Base-by-base conservation (phyloP, 202 grass and related monocot genomes). In the Panicum hallii region DNA sequence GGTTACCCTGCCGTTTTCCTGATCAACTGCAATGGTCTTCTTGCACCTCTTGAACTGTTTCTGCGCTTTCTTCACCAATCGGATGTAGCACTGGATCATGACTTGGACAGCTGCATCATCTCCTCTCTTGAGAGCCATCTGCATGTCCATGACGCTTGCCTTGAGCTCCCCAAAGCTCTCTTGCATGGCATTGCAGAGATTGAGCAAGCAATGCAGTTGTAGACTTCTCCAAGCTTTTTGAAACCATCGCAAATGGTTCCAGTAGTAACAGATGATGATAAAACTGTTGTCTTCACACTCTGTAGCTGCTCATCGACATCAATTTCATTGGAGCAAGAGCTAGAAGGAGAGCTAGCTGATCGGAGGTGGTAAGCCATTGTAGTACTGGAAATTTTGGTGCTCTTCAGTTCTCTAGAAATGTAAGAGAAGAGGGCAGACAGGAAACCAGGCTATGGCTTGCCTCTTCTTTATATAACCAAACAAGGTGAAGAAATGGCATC, bases 91-190 rank as follows among this genome's bases (percentile, higher is more conserved):
- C 23, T 72, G 45, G 45, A 72, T 50, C 23, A 72, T 72, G 45
- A 50, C 13, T 32, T 72, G 23, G 45, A 10, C 14, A 17, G 14
- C 7, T 36, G 47, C 46, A 73, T 52, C 8, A 0, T 72, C 46
- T 50, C 70, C 70, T 52, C 70, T 72, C 70, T 32, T 72, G 26
- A 72, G 70, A 50, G 46, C 26, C 26, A 73, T 34, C 44, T 71
- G 44, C 6, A 48, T 48, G 44, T 73, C 26, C 26, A 73, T 34
- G 46, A 52, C 52, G 47, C 14, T 73, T 9, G 4, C 13, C 70
- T 73, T 52, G 47, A 73, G 26, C 14, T 52, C 70, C 11, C 46
- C 26, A 6, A 73, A 73, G 47, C 8, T 36, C 70, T 73, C 46
- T 52, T 72, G 70, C 46, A 52, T 72, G 14, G 23, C 6, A 5